Percentiles rank a stretch among this genome's conserved stretches.
These are phyloP conservation scores for Kokia cookei DNA, from an alignment of 441 rosid species.

Conservation along the genomic window DNA sequence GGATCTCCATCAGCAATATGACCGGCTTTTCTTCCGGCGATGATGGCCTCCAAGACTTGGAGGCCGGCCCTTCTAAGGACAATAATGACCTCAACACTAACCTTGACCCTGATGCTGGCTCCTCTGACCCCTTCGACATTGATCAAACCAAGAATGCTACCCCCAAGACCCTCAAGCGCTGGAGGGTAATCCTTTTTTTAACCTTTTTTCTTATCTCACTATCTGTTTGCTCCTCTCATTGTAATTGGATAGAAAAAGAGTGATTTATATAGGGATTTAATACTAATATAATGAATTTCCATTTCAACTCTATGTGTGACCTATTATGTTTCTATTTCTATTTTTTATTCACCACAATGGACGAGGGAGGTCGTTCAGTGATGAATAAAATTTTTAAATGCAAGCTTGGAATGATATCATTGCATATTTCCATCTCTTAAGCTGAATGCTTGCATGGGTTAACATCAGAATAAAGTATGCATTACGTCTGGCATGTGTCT, in stretches of 20 bases:
- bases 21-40: slow-evolving; percentile 21
- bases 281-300: not conserved
- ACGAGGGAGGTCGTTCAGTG: not conserved
- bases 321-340: not conserved
- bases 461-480: not conserved
- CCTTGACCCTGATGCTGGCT: slow-evolving; percentile 18
- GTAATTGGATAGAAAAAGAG: not conserved
- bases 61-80: slow-evolving; percentile 27
- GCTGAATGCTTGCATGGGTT: not conserved
- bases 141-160: slow-evolving; percentile 70
- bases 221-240: not conserved
- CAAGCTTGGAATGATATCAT: not conserved
- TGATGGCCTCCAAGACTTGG: slow-evolving; percentile 22
- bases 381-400: not conserved
- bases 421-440: not conserved
- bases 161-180: slow-evolving; percentile 58
- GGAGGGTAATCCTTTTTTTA: slow-evolving; percentile 55
- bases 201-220: not conserved
- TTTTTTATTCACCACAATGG: not conserved
- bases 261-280: not conserved
- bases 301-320: not conserved
- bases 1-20: not conserved
- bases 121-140: slow-evolving; percentile 67
- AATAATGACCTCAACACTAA: slow-evolving; percentile 16
- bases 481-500: not conserved